Evolutionary conservation across 768 basidiomycete genomes (phyloP), one percentile per base, ranked within the genome.

Genomic region (Serendipita vermifera): DNA sequence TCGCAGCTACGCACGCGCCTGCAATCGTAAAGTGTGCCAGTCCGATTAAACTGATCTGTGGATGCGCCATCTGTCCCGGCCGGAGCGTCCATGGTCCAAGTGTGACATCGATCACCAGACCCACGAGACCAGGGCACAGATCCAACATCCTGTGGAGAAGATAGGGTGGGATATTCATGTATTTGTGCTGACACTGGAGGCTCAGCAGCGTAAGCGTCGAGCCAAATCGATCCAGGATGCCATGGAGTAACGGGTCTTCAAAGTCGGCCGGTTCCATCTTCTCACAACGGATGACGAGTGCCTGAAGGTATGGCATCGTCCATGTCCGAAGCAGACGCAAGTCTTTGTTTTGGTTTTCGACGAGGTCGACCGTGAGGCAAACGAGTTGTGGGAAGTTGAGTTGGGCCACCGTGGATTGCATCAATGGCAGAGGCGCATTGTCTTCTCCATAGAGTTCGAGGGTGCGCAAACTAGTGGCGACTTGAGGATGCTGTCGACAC

Each of bases 391-490:
- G 46, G 22, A 51, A 51, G n/a, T 51, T 20, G 5, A 51, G 7
- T 22, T 15, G 17, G 22, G 29, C 22, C 9, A 15, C 22, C 22
- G 46, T 51, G 20, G 46, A 51, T 7, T 51, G 15, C 15, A 22
- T 29, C 15, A 51, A 29, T 5, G 46, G 46, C 27, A 31, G 27
- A 15, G 46, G 46, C 31, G n/a, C n/a, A 15, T 31, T 51, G 5
- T 51, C 46, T 51, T 51, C 46, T 29, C 46, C 46, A 51, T 51
- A 51, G 15, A 51, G 46, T 51, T 51, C 46, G 22, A 51, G 5
- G 20, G 46, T 51, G 17, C 46, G 46, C 29, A 51, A 29, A 31
- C 46, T 31, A 29, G 46, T 15, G 17, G 46, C 46, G 1, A 51
- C 31, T 51, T 51, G 46, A n/a, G 46, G 46, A 31, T 51, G 27